Evolutionary conservation across 140 eudicot genomes (phyloP).

Genomic region (Senecio squalidus): DNA sequence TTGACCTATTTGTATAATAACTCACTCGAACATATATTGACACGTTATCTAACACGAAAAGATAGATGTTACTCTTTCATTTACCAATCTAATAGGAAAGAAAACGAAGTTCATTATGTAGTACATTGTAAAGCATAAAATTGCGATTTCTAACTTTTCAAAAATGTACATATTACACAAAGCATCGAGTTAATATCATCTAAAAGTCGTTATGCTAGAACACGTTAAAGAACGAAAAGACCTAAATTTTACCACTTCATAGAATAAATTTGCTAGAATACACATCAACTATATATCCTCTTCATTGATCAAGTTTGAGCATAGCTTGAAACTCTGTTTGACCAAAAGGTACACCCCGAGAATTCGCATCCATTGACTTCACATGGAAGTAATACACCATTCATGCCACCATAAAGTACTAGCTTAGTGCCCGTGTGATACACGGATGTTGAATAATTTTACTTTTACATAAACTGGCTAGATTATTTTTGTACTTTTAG

Average conservation of each 20-base stretch:
- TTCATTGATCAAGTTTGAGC: too few species aligned
- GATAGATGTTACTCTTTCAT: background rate
- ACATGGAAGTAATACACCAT: constrained; percentile 64
- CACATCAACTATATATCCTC: too few species aligned
- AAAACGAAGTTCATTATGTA: background rate
- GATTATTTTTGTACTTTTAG: too few species aligned
- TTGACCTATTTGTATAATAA: too few species aligned
- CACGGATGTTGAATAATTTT: too few species aligned
- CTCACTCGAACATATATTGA: too few species aligned
- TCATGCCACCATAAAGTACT: constrained; percentile 88
- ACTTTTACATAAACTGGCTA: too few species aligned
- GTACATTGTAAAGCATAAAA: too few species aligned
- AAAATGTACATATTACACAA: constrained; percentile 34
- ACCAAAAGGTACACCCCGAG: constrained; percentile 60
- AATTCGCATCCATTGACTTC: constrained; percentile 59
- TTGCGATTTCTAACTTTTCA: too few species aligned
- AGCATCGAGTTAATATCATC: constrained; percentile 38
- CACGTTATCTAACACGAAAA: too few species aligned
- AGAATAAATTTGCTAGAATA: constrained; percentile 11
- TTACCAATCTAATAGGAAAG: background rate
- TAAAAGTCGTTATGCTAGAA: constrained; percentile 33
- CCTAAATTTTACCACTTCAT: constrained; percentile 30
- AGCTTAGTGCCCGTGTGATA: too few species aligned
- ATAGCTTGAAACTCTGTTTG: constrained; percentile 64
- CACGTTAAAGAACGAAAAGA: too few species aligned